Evolutionary conservation across 2,329 filamentous ascomycete genomes (phyloP).

Genomic region (Cladosporium colombiae): DNA sequence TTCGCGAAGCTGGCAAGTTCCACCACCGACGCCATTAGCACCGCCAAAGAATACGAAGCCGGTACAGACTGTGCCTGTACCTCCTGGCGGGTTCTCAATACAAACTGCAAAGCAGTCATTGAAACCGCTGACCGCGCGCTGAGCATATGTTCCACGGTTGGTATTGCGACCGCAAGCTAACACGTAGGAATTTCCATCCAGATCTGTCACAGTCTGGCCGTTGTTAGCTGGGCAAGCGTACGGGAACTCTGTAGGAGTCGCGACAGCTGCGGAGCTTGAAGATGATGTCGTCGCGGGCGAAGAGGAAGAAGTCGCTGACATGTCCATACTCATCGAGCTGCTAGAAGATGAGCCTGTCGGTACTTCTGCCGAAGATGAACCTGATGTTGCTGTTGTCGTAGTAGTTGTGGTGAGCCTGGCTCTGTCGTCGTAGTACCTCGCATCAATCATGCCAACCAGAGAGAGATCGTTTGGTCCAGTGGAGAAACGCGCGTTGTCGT

Average conservation of each 20-base stretch:
- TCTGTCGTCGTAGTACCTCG: not conserved
- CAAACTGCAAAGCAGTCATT: conserved; percentile 7
- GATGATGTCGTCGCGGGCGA: not conserved
- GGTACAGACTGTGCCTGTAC: not conserved
- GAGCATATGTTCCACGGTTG: not conserved
- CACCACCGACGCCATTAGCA: not conserved
- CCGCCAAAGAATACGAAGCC: conserved; percentile 7
- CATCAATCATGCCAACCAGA: conserved; percentile 1
- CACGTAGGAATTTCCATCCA: not conserved
- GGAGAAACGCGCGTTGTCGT: not conserved
- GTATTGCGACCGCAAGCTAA: conserved; percentile 6
- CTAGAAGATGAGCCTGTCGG: not conserved
- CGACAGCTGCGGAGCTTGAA: not conserved
- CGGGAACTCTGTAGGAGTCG: not conserved
- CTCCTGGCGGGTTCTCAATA: not conserved
- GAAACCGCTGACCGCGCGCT: not conserved
- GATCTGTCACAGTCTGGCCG: not conserved
- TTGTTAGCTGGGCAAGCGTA: conserved; percentile 5
- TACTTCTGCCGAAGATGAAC: not conserved
- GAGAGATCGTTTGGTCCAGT: not conserved
- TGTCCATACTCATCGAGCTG: not conserved
- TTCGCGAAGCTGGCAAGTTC: conserved; percentile 1
- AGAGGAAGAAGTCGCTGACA: not conserved
- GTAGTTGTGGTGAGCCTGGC: not conserved
- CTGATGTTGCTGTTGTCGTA: not conserved